Base-by-base conservation (phyloP, 1,284 basidiomycete genomes). In the Termitomyces sp. region DNA sequence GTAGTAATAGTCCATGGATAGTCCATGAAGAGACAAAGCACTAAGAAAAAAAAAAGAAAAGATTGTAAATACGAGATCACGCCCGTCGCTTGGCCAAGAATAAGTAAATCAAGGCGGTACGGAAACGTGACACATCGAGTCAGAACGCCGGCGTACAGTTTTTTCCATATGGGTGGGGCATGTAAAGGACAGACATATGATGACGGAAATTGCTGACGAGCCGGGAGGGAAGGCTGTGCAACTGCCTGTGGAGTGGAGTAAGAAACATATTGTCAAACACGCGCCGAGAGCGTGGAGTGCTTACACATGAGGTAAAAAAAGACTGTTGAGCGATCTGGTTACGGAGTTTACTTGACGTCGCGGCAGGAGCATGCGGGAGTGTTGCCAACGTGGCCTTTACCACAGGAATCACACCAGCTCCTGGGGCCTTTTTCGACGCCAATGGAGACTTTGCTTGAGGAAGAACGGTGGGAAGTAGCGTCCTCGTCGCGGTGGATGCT, bases 401-500 rank as follows among this genome's bases (percentile, higher is more conserved):
- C 89, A 64, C 89, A 92, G 34, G 69, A 69, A 41, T 90, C 83
- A 59, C 89, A 91, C 85, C 89, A 89, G 19, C 71, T 69, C 38
- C 89, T 77, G 31, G 70, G 66, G 13, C 80, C 84, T 53, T 76
- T 77, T 55, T 82, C 80, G 33, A 88, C 83, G 40, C 86, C 86
- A 40, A 89, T 82, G 9, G 74, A 66, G 50, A 77, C 61, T 73
- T 79, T 21, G 70, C 69, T 8, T n/a, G 70, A 65, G 5, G 64
- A 61, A 5, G 75, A 72, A 21, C 73, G 70, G 21, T 75, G 68
- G 2, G 72, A 70, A 17, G 73, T 68, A 52, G 70, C 65, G 7
- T 78, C 65, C 46, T 86, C 85, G 54, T 87, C 84, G 40, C 86
- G 86, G 65, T 94, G 92, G 59, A 94, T 92, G 58, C 88, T 90